A percentile compares a stretch with the other conserved stretches of the same genome.
Evolutionary conservation across 2,329 filamentous ascomycete species (phyloP).

Genomic region (Beauveria asiatica): DNA sequence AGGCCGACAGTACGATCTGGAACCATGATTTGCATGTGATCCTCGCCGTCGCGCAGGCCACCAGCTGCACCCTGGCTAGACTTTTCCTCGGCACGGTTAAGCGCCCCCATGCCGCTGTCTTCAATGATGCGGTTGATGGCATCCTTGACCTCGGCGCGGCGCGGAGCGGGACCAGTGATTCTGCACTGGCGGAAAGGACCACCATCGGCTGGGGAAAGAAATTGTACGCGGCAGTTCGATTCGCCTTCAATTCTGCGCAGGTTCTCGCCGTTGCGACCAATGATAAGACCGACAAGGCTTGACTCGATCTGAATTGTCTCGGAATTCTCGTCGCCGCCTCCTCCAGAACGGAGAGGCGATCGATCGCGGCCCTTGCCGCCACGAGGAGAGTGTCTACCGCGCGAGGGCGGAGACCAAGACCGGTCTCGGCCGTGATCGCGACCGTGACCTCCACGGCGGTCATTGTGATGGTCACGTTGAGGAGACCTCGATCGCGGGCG

Average conservation of each 20-base stretch:
- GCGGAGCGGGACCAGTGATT: conserved; percentile 65
- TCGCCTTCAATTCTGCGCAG: conserved; percentile 76
- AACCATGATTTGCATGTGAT: conserved; percentile 88
- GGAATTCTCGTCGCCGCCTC: conserved; percentile 54
- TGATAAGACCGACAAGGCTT: conserved; percentile 79
- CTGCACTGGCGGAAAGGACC: conserved; percentile 75
- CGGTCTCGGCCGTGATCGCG: conserved; percentile 37
- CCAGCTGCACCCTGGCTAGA: conserved; percentile 26
- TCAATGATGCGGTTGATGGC: conserved; percentile 85
- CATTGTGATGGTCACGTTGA: conserved; percentile 65
- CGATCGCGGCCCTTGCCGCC: conserved; percentile 47
- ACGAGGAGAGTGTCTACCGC: conserved; percentile 53
- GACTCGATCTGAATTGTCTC: conserved; percentile 85
- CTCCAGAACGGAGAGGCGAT: conserved; percentile 43
- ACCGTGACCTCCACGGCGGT: conserved; percentile 57
- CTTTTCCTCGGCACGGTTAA: conserved; percentile 36
- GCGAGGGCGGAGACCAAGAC: conserved; percentile 60
- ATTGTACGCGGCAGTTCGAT: conserved; percentile 77
- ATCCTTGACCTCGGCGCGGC: conserved; percentile 68
- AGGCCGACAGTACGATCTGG: conserved; percentile 86
- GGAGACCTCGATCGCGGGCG: conserved; percentile 68
- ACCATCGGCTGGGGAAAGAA: conserved; percentile 67
- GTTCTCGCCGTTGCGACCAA: conserved; percentile 85
- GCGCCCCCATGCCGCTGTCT: conserved; percentile 52
- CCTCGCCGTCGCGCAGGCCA: conserved; percentile 67